Conservation (phyloP, 352 stramenopile genomes). For the Globisporangium parvum region DNA sequence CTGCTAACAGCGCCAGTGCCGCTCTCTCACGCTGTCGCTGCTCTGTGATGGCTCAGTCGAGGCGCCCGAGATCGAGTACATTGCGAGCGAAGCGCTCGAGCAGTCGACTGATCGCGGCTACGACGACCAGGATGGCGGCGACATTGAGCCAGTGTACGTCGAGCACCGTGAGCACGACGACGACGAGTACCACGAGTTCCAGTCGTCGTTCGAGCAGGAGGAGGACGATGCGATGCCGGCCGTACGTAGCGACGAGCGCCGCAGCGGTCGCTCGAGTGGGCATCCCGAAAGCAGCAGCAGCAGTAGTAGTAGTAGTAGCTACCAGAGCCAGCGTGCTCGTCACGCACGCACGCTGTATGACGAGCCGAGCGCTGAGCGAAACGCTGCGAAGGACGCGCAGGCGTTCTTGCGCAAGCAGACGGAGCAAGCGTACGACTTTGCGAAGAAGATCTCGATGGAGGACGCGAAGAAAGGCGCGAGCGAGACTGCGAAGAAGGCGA, state of each 20-base stretch:
- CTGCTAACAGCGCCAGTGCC: not conserved
- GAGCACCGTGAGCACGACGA: slow-evolving; percentile 11
- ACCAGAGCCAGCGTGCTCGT: slow-evolving; percentile 6
- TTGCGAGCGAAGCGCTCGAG: slow-evolving; percentile 7
- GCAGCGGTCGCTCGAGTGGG: too few species aligned
- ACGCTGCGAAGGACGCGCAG: slow-evolving; percentile 39
- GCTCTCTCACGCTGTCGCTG: not conserved
- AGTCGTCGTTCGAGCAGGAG: slow-evolving; percentile 45
- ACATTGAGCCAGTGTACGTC: slow-evolving; percentile 1
- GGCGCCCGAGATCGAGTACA: slow-evolving; percentile 36
- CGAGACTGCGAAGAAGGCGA: slow-evolving; percentile 84
- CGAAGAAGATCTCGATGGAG: slow-evolving; percentile 85
- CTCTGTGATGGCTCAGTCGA: slow-evolving; percentile 16
- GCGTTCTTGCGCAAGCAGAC: slow-evolving; percentile 78
- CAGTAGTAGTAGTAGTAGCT: slow-evolving; percentile 10
- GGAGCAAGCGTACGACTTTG: slow-evolving; percentile 82
- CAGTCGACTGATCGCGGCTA: not conserved
- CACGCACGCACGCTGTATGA: slow-evolving; percentile 26
- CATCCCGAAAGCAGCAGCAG: slow-evolving; percentile 1
- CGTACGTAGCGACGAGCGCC: not conserved
- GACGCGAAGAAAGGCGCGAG: slow-evolving; percentile 77
- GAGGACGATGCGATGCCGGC: slow-evolving; percentile 1
- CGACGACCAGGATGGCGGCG: not conserved
- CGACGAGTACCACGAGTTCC: slow-evolving; percentile 53
- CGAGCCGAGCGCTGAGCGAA: slow-evolving; percentile 10